phyloP scores from a whole-genome alignment of 164 flowering plant species.

The Umbilicus rupestris region DNA sequence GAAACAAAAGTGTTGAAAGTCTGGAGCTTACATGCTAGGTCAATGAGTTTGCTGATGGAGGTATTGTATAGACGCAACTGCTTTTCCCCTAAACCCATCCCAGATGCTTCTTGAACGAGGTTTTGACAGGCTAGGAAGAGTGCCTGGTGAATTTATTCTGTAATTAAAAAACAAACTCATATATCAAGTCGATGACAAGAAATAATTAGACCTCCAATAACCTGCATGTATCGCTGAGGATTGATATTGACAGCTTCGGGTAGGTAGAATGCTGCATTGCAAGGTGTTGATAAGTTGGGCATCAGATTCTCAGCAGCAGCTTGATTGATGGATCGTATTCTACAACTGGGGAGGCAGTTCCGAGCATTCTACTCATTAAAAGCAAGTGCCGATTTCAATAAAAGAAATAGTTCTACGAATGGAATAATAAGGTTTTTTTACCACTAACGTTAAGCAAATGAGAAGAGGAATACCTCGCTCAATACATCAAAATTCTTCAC shows the following conservation, averaged over 20 bases:
- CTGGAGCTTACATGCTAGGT: slow-evolving; percentile 45
- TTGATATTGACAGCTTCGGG: slow-evolving; percentile 82
- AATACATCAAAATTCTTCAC: slow-evolving; percentile 48
- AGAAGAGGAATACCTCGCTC: slow-evolving; percentile 38
- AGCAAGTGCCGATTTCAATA: slow-evolving; percentile 9
- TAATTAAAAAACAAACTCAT: neutral
- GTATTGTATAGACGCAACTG: slow-evolving; percentile 43
- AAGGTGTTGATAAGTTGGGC: slow-evolving; percentile 55
- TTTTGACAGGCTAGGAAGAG: slow-evolving; percentile 70
- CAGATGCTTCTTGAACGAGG: slow-evolving; percentile 27
- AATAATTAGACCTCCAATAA: slow-evolving; percentile 13
- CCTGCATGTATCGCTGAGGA: slow-evolving; percentile 77
- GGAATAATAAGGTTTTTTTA: neutral
- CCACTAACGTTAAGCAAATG: neutral
- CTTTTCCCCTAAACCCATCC: slow-evolving; percentile 25
- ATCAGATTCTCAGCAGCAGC: slow-evolving; percentile 51
- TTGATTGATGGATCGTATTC: slow-evolving; percentile 44
- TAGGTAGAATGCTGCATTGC: slow-evolving; percentile 67
- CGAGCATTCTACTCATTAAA: slow-evolving; percentile 60
- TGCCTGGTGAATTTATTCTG: slow-evolving; percentile 37
- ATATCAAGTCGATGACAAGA: neutral
- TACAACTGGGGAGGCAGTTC: slow-evolving; percentile 62
- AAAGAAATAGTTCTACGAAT: neutral
- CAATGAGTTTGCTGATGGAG: slow-evolving; percentile 38
- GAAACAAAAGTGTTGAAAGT: neutral